Evolutionary conservation across 2,329 filamentous ascomycete species (phyloP).

Genomic region (Ophiostoma triangulosporum): DNA sequence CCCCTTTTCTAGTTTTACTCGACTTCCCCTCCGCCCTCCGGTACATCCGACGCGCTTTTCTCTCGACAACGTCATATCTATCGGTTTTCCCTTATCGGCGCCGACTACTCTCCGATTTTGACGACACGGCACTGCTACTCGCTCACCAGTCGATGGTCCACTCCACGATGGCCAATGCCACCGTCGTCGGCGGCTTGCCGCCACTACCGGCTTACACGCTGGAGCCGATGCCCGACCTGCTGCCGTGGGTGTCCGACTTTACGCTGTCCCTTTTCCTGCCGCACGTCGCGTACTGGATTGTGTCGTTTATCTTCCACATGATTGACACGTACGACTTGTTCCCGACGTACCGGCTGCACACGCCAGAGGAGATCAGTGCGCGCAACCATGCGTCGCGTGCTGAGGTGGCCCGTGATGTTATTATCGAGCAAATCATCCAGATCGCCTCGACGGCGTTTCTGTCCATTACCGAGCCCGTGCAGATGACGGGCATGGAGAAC

Average conservation of each 20-base stretch:
- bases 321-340: slow-evolving; percentile 79
- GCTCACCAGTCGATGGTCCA: slow-evolving; percentile 23
- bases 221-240: slow-evolving; percentile 52
- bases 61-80: neutral
- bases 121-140: neutral
- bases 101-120: neutral
- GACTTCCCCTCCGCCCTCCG: slow-evolving; percentile 1
- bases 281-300: slow-evolving; percentile 73
- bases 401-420: slow-evolving; percentile 80
- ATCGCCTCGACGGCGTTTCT: slow-evolving; percentile 56
- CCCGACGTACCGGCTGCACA: slow-evolving; percentile 85
- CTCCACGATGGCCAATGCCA: slow-evolving; percentile 36
- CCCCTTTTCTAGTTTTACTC: slow-evolving; percentile 1
- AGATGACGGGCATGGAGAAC: slow-evolving; percentile 63
- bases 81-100: neutral
- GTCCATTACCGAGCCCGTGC: slow-evolving; percentile 56
- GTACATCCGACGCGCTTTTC: neutral
- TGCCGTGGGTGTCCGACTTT: slow-evolving; percentile 70
- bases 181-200: slow-evolving; percentile 52
- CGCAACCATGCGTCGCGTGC: slow-evolving; percentile 76
- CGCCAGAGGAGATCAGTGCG: slow-evolving; percentile 76
- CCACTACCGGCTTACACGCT: slow-evolving; percentile 75
- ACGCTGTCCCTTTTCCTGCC: slow-evolving; percentile 64
- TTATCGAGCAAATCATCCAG: slow-evolving; percentile 86
- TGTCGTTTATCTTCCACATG: slow-evolving; percentile 76